Conservation (phyloP, 2,329 filamentous ascomycete species). For the Ophiocordyceps sinensis region DNA sequence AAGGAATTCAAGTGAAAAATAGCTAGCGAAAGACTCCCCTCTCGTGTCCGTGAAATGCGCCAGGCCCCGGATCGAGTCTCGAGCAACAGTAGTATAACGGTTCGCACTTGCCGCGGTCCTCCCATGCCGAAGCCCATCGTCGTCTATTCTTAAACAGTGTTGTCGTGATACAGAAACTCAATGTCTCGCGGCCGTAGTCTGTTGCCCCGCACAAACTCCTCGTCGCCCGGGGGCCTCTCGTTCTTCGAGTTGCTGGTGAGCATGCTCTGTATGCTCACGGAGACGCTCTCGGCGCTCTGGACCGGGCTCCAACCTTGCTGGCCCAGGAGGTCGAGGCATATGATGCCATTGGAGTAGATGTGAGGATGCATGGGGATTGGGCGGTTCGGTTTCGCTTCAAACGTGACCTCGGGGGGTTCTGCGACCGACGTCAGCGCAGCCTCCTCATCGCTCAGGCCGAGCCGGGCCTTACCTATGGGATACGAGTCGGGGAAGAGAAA, state of each 20-base stretch:
- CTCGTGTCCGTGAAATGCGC: neutral
- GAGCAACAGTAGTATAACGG: neutral
- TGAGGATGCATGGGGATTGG: conserved; percentile 90
- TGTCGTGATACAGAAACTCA: conserved; percentile 87
- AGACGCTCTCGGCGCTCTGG: conserved; percentile 92
- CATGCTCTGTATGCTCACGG: conserved; percentile 97
- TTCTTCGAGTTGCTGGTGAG: conserved; percentile 86
- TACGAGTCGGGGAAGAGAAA: conserved; percentile 77
- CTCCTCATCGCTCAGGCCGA: neutral
- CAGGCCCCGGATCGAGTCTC: neutral
- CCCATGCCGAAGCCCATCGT: neutral
- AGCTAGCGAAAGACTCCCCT: no score
- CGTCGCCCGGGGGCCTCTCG: conserved; percentile 80
- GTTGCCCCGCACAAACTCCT: conserved; percentile 75
- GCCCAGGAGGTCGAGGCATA: conserved; percentile 87
- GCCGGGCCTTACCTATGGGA: conserved; percentile 64
- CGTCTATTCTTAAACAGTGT: conserved; percentile 41
- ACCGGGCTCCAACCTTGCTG: conserved; percentile 88
- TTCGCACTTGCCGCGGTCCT: neutral
- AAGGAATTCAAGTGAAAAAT: no score
- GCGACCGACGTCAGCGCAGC: conserved; percentile 1
- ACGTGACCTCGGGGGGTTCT: conserved; percentile 94
- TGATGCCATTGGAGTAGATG: conserved; percentile 97
- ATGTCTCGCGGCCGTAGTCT: conserved; percentile 73
- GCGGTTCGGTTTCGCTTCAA: conserved; percentile 49